Evolutionary conservation across 2,329 filamentous ascomycete species (phyloP).

Genomic region (Pseudonectria buxi): DNA sequence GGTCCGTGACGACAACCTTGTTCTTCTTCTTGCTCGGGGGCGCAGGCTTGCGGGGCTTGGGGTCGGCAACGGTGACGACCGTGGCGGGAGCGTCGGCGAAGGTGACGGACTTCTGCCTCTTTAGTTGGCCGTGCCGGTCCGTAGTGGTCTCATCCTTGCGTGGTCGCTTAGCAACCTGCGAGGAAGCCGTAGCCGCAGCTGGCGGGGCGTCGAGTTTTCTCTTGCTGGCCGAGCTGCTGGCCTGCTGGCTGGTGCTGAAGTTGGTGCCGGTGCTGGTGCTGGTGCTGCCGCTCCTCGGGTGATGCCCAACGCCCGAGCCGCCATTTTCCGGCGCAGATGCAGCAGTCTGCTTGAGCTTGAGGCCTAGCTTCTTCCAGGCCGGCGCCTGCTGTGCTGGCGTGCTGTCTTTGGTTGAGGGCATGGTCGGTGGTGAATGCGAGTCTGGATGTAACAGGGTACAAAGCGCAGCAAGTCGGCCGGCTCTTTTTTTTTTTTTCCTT

Average conservation of each 20-base stretch:
- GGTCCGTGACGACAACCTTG: slow-evolving; percentile 33
- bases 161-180: slow-evolving; percentile 28
- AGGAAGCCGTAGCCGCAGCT: slow-evolving; percentile 20
- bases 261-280: slow-evolving; percentile 7
- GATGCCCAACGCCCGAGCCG: slow-evolving; percentile 31
- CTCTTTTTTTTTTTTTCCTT: slow-evolving; percentile 9
- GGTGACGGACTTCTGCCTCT: slow-evolving; percentile 42
- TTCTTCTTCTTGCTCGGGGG: slow-evolving; percentile 32
- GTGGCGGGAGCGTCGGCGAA: slow-evolving; percentile 39
- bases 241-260: slow-evolving; percentile 29
- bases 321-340: slow-evolving; percentile 25
- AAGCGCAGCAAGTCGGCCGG: slow-evolving; percentile 1
- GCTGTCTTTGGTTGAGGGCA: slow-evolving; percentile 37
- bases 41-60: slow-evolving; percentile 26
- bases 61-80: slow-evolving; percentile 14
- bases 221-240: slow-evolving; percentile 32
- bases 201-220: slow-evolving; percentile 33
- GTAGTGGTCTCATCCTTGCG: slow-evolving; percentile 24
- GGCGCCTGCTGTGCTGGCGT: slow-evolving; percentile 43
- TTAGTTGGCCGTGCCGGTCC: slow-evolving; percentile 24
- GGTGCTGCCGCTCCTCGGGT: slow-evolving; percentile 25
- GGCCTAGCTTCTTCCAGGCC: slow-evolving; percentile 57
- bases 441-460: slow-evolving; percentile 5
- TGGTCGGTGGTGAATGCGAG: slow-evolving; percentile 23
- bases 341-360: slow-evolving; percentile 48